These are phyloP conservation scores for Cercospora brassicicola DNA, from an alignment of 2,329 filamentous ascomycete genomes.

Conservation along the genomic window DNA sequence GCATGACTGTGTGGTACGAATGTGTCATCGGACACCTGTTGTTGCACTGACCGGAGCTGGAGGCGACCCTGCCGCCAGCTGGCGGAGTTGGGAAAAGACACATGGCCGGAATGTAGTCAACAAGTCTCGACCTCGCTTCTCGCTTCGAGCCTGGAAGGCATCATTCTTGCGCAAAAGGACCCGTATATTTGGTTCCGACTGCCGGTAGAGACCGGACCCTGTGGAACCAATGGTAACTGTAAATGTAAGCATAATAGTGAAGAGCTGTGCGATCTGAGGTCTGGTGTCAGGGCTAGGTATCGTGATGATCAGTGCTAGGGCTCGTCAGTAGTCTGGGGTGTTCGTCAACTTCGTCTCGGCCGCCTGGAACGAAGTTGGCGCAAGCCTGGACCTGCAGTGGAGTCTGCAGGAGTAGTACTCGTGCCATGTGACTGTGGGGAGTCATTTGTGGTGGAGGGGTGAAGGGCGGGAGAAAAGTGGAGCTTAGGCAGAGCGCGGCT, in stretches of 20 bases:
- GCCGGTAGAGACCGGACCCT: background rate
- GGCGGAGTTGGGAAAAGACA: background rate
- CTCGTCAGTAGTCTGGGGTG: background rate
- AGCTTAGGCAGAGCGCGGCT: conserved; percentile 5
- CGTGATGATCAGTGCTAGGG: background rate
- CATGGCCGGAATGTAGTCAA: background rate
- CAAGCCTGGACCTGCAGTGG: background rate
- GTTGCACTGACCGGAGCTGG: background rate
- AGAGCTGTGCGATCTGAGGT: background rate
- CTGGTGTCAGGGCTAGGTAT: background rate
- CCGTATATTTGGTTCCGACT: conserved; percentile 1
- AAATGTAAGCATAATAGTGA: conserved; percentile 13
- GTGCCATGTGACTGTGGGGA: conserved; percentile 8
- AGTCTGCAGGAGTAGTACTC: background rate
- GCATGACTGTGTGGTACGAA: background rate
- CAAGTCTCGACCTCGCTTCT: background rate
- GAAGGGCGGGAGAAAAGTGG: background rate
- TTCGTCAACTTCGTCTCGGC: background rate
- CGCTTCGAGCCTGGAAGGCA: background rate
- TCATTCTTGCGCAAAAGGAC: background rate
- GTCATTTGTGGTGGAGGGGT: conserved; percentile 1
- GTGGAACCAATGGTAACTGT: conserved; percentile 3
- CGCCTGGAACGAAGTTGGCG: background rate
- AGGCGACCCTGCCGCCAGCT: background rate
- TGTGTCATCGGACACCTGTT: background rate